Evolutionary conservation across 2,329 filamentous ascomycete species (phyloP), one percentile per base, ranked within the genome.

Genomic region (Chaetothyriales sp.): DNA sequence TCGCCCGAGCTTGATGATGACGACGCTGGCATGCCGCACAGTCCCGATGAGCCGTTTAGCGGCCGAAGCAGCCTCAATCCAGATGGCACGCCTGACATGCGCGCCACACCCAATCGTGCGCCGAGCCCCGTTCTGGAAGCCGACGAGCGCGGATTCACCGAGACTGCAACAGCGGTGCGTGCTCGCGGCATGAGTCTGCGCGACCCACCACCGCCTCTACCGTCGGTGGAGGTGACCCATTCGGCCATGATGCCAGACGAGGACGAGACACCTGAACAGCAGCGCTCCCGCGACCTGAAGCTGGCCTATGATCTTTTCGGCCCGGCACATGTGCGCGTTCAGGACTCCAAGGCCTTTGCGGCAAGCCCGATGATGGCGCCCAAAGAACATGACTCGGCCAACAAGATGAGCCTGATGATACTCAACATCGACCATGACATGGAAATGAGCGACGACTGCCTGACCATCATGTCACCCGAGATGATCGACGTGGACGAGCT

Each of bases 91-190:
- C 58, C 68, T 8, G 56, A 68, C 10, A 56, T 65, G 33, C 63
- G 65, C 44, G 62, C 66, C 20, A 51, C 58, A 48, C 67, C 72
- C 61, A 76, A 81, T 55, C 81, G 86, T 54, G 85, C 83, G n/a
- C 81, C 85, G 20, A 92, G 87, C 57, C 89, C 90, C 49, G 88
- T 89, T 15, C 75, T 97, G 40, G 90, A 97, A 70, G 88, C 86
- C 62, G 90, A 97, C 61, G 90, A 97, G 73, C 86, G 85, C 64
- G 92, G 97, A 68, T 98, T 98, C 65, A 95, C 90, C 5, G 87
- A 94, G 69, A 97, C 89, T 1, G 92, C 92, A 15, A 86, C 88
- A 60, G 87, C 84, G 47, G 78, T 97, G 61, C 86, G 80, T 54
- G 74, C 77, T 69, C 76, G 74, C 58, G 72, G 67, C 56, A 69